Base-by-base conservation (phyloP, 2,329 filamentous ascomycete genomes). In the Fusarium irregulare region DNA sequence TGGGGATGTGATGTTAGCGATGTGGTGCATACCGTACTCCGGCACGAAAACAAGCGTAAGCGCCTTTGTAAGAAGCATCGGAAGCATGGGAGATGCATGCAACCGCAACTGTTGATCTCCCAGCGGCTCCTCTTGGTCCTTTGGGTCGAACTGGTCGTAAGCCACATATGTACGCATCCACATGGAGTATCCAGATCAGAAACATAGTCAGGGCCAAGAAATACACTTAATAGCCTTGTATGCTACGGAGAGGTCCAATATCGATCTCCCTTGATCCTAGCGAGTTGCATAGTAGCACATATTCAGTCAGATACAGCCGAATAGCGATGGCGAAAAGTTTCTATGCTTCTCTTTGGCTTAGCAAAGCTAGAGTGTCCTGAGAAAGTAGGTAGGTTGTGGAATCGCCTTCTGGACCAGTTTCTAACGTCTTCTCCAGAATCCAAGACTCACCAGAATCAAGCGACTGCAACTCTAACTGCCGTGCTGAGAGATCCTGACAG, bases 1-100 rank as follows among this genome's bases (percentile, higher is more conserved):
- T 59, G 64, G 68, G 44, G 65, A 56, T 56, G 68, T 70, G 68
- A 71, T 62, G 32, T 34, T 28, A 41, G 34, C 20, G 42, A 46
- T 51, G 37, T 42, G 41, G 55, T 70, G 58, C 48, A 58, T 51
- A 62, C 28, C 21, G 46, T 37, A 30, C 27, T 21, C 18, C 55
- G 25, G 55, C 32, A 50, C 48, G 25, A 46, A 45, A 49, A 42
- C 20, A 42, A 65, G 49, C 28, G 27, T 54, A 69, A 66, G 60
- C 56, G 53, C 64, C 51, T 16, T 23, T 51, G 56, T 16, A 40
- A n/a, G 48, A 45, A 44, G 37, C 42, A 55, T 44, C 42, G 14
- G 42, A 20, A 40, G 23, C 37, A 41, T 42, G 13, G 23, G n/a
- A 53, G 48, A 56, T 50, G 40, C 32, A 56, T 42, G 32, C 42